Base-by-base conservation (phyloP, 2,329 filamentous ascomycete species). In the Calonectria leucothoes region DNA sequence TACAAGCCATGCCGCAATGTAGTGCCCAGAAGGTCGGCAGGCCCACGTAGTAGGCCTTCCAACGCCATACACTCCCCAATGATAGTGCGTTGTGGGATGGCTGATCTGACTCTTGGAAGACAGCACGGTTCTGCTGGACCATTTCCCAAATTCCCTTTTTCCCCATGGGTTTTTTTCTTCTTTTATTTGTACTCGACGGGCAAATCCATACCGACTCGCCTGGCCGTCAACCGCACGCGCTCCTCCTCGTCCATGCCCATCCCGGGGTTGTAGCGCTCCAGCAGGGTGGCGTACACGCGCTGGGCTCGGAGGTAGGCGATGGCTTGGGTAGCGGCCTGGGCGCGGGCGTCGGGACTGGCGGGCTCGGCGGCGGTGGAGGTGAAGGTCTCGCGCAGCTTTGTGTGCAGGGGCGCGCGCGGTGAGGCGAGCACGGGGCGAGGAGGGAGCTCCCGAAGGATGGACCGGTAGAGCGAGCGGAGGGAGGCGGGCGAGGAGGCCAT, bases 221-320 rank as follows among this genome's bases (percentile, higher is more conserved):
- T 88, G 11, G 97, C 97, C 68, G 94, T 94, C 87, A 98, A 87
- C 71, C 95, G 87, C 51, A 98, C 92, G 74, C 94, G 89, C 87
- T 98, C 96, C 85, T 97, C 92, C 82, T 92, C 93, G 77, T 94
- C 92, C 93, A 98, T 94, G 77, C 91, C 91, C 92, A 97, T 95
- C 23, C 96, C 95, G 0, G 95, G 95, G 84, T 98, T 98, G 86
- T 99, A 98, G 79, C 96, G 90, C 85, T 98, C 96, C 45, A 98
- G 84, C 52, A 98, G 86, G 20, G 91, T 93, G 31, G 91, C 90
- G 83, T 98, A 98, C 82, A 91, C 91, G 66, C 96, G 89, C 87
- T 99, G 97, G n/a, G 96, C 93, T 79, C 91, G 91, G 25, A 97
- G 89, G 83, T 98, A 98, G 71, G 92, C 90, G 31, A 95, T 85